These are phyloP conservation scores for Tuber magnatum DNA, from an alignment of 495 filamentous ascomycete species.

Conservation along the genomic window DNA sequence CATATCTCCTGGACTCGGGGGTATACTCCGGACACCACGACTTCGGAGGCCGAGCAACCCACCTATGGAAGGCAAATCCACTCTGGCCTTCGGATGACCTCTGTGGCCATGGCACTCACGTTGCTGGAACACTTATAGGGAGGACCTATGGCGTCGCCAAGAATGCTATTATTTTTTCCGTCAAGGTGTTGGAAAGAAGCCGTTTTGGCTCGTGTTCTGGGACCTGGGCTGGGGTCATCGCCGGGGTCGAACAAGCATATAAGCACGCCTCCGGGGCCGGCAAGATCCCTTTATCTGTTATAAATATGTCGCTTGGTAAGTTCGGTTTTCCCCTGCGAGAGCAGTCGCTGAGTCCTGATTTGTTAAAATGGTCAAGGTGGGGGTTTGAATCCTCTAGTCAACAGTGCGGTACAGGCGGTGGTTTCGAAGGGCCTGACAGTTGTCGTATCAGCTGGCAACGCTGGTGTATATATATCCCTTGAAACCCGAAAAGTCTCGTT, in stretches of 20 bases:
- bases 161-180: constrained; percentile 53
- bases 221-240: constrained; percentile 53
- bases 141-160: constrained; percentile 59
- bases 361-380: constrained; percentile 4
- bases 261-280: constrained; percentile 46
- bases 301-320: constrained; percentile 37
- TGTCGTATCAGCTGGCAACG: constrained; percentile 56
- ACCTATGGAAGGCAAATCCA: constrained; percentile 6
- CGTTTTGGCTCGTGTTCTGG: constrained; percentile 44
- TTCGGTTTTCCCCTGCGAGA: constrained; percentile 41
- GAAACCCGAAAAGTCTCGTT: background rate
- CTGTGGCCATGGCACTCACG: constrained; percentile 60
- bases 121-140: constrained; percentile 59
- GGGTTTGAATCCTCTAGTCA: constrained; percentile 42
- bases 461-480: constrained; percentile 42
- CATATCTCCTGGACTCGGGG: constrained; percentile 28
- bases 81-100: background rate
- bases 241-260: constrained; percentile 55
- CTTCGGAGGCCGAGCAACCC: constrained; percentile 17
- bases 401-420: constrained; percentile 51
- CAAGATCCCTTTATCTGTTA: constrained; percentile 40
- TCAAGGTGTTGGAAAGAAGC: constrained; percentile 55
- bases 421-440: constrained; percentile 50
- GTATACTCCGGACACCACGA: constrained; percentile 13
- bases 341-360: constrained; percentile 47